Evolutionary conservation across 2,329 filamentous ascomycete species (phyloP).

Genomic region (Alternaria infectoria): DNA sequence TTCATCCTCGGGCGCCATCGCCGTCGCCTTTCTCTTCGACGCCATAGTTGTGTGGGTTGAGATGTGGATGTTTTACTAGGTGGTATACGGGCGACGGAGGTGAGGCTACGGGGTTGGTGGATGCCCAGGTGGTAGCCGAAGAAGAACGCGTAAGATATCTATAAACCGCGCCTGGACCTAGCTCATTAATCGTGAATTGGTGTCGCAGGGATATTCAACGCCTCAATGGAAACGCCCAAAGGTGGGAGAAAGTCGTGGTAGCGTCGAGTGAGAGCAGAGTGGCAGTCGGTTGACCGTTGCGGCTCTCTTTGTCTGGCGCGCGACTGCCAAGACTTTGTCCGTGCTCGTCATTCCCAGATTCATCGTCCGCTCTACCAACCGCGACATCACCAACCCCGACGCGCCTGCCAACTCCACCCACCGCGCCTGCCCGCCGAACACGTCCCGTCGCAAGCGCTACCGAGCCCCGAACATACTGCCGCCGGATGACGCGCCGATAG

Average conservation of each 20-base stretch:
- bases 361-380: slow-evolving; percentile 19
- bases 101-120: slow-evolving; percentile 1
- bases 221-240: background rate
- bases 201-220: background rate
- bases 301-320: slow-evolving; percentile 33
- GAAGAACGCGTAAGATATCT: slow-evolving; percentile 5
- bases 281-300: background rate
- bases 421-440: slow-evolving; percentile 14
- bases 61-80: background rate
- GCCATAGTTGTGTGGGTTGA: slow-evolving; percentile 67
- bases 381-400: slow-evolving; percentile 23
- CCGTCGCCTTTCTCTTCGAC: slow-evolving; percentile 87
- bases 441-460: slow-evolving; percentile 10
- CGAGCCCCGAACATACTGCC: background rate
- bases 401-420: slow-evolving; percentile 17
- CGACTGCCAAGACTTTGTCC: slow-evolving; percentile 36
- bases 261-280: background rate
- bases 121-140: background rate
- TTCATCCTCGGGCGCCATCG: slow-evolving; percentile 77
- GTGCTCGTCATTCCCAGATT: slow-evolving; percentile 25
- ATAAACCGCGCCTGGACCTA: background rate
- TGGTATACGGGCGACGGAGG: background rate
- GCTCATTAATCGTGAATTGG: slow-evolving; percentile 8
- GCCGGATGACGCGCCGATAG: slow-evolving; percentile 36
- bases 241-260: background rate